A percentile compares a stretch with the other conserved stretches of the same genome.
phyloP scores from a whole-genome alignment of 106 monocot species.

The Iris macrosiphon region DNA sequence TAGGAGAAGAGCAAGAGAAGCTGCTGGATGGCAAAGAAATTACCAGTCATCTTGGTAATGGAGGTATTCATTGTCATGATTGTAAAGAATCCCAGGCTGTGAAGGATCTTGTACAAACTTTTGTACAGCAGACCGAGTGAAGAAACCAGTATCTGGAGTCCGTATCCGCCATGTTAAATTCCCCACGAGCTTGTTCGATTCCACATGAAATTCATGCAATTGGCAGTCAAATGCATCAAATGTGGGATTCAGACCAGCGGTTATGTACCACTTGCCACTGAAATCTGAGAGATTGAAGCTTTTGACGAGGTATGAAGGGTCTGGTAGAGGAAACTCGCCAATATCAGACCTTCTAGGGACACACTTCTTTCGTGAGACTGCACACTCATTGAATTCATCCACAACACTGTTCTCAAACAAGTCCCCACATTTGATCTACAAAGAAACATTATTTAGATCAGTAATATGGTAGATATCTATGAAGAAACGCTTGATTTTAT shows the following conservation, averaged over 20 bases:
- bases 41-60: conserved; percentile 99
- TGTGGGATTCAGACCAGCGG: conserved; percentile 81
- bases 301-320: conserved; percentile 59
- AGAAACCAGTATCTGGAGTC: conserved; percentile 75
- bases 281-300: conserved; percentile 76
- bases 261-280: conserved; percentile 92
- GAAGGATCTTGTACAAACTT: conserved; percentile 80
- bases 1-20: background rate
- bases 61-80: conserved; percentile 97
- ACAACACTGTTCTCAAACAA: conserved; percentile 89
- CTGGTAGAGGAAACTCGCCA: conserved; percentile 85
- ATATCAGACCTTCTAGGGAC: conserved; percentile 77
- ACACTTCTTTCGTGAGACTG: conserved; percentile 95
- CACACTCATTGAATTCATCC: conserved; percentile 97
- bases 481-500: background rate
- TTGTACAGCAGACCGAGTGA: conserved; percentile 72
- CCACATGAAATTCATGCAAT: conserved; percentile 84
- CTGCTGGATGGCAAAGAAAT: background rate
- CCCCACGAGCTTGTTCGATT: conserved; percentile 60
- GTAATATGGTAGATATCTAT: background rate
- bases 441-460: conserved; percentile 1
- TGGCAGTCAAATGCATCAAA: conserved; percentile 95
- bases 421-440: conserved; percentile 93
- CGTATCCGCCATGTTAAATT: conserved; percentile 78
- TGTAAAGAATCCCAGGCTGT: conserved; percentile 79